Conservation (phyloP, 441 rosid species). For the Kokia cookei region DNA sequence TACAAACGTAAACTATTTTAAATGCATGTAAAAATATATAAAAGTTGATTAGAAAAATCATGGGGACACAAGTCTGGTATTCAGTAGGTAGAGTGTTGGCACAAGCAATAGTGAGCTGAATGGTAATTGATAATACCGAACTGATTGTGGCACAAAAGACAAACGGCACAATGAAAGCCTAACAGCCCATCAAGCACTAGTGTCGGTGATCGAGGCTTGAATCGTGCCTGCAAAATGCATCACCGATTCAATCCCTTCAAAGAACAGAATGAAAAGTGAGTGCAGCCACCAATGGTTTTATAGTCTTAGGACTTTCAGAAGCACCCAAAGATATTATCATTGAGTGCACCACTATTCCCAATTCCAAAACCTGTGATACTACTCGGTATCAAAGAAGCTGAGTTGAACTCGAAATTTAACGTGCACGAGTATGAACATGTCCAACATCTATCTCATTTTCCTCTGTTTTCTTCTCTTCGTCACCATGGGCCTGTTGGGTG, state of each 20-base stretch:
- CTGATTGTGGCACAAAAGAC: slow-evolving; percentile 74
- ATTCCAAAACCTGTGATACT: slow-evolving; percentile 31
- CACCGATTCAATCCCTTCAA: slow-evolving; percentile 58
- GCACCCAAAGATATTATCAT: slow-evolving; percentile 51
- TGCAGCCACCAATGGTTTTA: slow-evolving; percentile 43
- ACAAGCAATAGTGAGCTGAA: slow-evolving; percentile 57
- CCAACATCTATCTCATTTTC: background rate
- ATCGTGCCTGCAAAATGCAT: slow-evolving; percentile 50
- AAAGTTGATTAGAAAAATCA: background rate
- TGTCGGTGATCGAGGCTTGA: slow-evolving; percentile 10
- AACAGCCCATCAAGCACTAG: slow-evolving; percentile 44
- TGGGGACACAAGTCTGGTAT: slow-evolving; percentile 15
- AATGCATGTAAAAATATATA: no score
- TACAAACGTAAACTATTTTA: background rate
- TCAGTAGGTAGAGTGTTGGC: slow-evolving; percentile 68
- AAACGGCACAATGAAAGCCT: slow-evolving; percentile 66
- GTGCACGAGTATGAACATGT: slow-evolving; percentile 35
- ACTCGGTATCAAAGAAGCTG: background rate
- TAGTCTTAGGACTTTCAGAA: slow-evolving; percentile 27
- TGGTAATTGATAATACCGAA: slow-evolving; percentile 58
- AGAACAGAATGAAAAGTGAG: slow-evolving; percentile 48
- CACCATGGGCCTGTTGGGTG: slow-evolving; percentile 6
- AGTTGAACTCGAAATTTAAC: background rate
- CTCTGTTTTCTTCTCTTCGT: slow-evolving; percentile 9
- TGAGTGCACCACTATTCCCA: slow-evolving; percentile 52